Base-by-base conservation (phyloP, 805 yeast species). In the Cyberlindnera americana region DNA sequence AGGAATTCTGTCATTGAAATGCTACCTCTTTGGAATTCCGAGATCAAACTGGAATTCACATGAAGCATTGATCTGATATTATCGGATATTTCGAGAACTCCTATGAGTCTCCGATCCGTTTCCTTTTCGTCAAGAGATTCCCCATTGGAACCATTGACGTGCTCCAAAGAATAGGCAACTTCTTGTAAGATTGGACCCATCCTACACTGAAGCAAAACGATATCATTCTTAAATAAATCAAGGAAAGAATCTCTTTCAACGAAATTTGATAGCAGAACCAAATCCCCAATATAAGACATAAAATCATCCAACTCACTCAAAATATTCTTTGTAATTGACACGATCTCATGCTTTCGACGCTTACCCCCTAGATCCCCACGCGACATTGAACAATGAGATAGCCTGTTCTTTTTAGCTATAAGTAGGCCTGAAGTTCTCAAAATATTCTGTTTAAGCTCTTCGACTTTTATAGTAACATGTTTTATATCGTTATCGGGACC, bases 181-280 rank as follows among this genome's bases (percentile, higher is more conserved):
- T 29, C 12, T 14, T 21, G 16, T 2, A 33, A 14, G 6, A 18
- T 9, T 15, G 35, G 38, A 3, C 17, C 37, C 11, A 37, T 28
- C 17, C 27, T 25, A 34, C 41, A 41, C 14, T 41, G 39, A 17
- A 41, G 27, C 11, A 37, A 27, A 2, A 34, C 31, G 17, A 34
- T 35, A 18, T 37, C 41, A n/a, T 29, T 30, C 17, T 19, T 41
- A 41, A 37, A 41, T 21, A 41, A 22, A 24, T 41, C 45, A 11
- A 41, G 25, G 31, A 31, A 29, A 19, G 37, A 29, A 19, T 41
- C 38, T 10, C 39, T 28, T 6, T 37, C 39, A 9, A 37, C 45
- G 23, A 33, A 34, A 33, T 33, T 25, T 15, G 45, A 37, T 3
- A 41, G 16, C 17, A 33, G 16, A 13, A 33, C 33, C 3, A 41